phyloP scores from a whole-genome alignment of 2,329 filamentous ascomycete species.

The Penicillium sp. region DNA sequence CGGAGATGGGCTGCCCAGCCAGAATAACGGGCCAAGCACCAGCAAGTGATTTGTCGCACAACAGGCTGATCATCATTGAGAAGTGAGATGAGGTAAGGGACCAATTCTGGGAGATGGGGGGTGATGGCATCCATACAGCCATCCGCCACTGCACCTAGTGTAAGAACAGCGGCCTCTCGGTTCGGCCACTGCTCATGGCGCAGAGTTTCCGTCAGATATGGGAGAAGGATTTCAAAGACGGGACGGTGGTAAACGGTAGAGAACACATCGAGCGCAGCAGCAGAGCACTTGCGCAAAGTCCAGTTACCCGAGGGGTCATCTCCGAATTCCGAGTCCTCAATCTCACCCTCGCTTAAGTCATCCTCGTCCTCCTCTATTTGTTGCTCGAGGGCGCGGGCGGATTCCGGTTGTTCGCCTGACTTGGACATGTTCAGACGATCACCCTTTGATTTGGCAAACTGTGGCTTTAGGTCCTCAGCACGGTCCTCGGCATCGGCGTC shows the following conservation, averaged over 20 bases:
- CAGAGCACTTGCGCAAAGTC: conserved; percentile 96
- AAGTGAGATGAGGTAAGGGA: conserved; percentile 84
- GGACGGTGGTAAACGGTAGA: conserved; percentile 82
- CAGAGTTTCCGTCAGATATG: conserved; percentile 86
- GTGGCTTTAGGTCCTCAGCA: conserved; percentile 85
- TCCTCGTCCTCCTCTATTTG: conserved; percentile 55
- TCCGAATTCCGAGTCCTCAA: conserved; percentile 69
- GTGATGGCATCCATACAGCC: conserved; percentile 88
- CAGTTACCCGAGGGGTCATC: conserved; percentile 84
- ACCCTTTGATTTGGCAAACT: conserved; percentile 72
- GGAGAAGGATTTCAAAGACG: conserved; percentile 88
- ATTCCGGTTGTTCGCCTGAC: conserved; percentile 36
- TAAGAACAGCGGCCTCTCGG: conserved; percentile 89
- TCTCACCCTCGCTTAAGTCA: conserved; percentile 82
- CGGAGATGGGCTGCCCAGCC: conserved; percentile 80
- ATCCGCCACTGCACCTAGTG: conserved; percentile 89
- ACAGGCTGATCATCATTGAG: conserved; percentile 83
- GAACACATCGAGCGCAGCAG: conserved; percentile 90
- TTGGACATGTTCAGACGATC: conserved; percentile 59
- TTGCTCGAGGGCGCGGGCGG: conserved; percentile 44
- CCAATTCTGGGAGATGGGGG: conserved; percentile 84
- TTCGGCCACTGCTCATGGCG: conserved; percentile 87
- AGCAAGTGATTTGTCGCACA: conserved; percentile 95
- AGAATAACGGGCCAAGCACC: conserved; percentile 92
- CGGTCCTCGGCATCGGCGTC: conserved; percentile 91